A percentile compares a stretch with the other conserved stretches of the same genome.
phyloP scores from a whole-genome alignment of 2,329 filamentous ascomycete genomes.

The Aureobasidium sp. region DNA sequence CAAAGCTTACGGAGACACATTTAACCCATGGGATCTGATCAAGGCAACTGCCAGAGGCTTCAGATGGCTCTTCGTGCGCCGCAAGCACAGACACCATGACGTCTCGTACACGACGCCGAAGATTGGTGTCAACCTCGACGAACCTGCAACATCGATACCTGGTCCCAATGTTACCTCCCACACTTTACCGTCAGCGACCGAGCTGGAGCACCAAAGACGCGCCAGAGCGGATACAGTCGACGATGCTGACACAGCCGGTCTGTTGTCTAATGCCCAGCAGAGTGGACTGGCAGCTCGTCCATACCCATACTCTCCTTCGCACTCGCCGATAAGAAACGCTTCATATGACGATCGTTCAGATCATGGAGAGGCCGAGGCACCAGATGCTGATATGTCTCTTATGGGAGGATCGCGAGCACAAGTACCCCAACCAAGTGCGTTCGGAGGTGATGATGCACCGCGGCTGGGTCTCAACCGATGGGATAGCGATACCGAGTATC shows the following conservation, averaged over 20 bases:
- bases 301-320: slow-evolving; percentile 5
- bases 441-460: neutral
- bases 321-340: neutral
- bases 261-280: slow-evolving; percentile 13
- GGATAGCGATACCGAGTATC: slow-evolving; percentile 11
- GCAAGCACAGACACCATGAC: slow-evolving; percentile 48
- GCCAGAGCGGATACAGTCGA: slow-evolving; percentile 11
- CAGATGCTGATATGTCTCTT: neutral
- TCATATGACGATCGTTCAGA: neutral
- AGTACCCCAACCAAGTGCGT: neutral
- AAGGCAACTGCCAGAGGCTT: slow-evolving; percentile 72
- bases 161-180: slow-evolving; percentile 9
- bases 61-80: slow-evolving; percentile 73
- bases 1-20: slow-evolving; percentile 60
- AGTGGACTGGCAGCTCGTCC: neutral
- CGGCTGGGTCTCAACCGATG: neutral
- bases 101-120: slow-evolving; percentile 29
- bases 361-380: neutral
- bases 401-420: neutral
- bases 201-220: slow-evolving; percentile 12
- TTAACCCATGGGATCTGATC: slow-evolving; percentile 76
- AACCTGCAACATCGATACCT: slow-evolving; percentile 6
- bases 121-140: neutral
- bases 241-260: neutral
- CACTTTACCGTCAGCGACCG: slow-evolving; percentile 6